phyloP scores from a whole-genome alignment of 805 yeast genomes.

The Ogataea pini region DNA sequence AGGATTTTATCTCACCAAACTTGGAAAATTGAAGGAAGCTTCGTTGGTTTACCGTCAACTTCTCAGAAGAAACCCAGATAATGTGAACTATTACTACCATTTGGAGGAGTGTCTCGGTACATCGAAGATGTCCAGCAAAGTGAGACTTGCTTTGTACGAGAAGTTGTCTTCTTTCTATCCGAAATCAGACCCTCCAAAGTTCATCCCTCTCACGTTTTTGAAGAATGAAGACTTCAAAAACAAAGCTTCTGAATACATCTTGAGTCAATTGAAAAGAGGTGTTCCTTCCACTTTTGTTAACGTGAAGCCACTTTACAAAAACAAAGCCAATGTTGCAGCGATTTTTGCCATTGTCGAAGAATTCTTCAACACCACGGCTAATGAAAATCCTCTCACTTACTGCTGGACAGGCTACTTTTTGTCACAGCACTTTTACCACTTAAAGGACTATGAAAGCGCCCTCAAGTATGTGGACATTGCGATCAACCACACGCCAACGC shows the following conservation, averaged over 20 bases:
- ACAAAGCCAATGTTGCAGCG: constrained; percentile 37
- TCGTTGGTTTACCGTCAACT: constrained; percentile 65
- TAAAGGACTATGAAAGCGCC: constrained; percentile 57
- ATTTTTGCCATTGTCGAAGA: constrained; percentile 57
- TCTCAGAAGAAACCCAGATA: constrained; percentile 84
- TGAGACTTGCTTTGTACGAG: constrained; percentile 61
- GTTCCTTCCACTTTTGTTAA: constrained; percentile 90
- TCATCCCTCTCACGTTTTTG: constrained; percentile 75
- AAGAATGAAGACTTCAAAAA: constrained; percentile 47
- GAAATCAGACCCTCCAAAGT: constrained; percentile 75
- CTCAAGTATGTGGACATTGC: constrained; percentile 59
- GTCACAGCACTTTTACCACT: constrained; percentile 70
- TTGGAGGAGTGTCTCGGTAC: constrained; percentile 68
- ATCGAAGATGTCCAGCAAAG: constrained; percentile 43
- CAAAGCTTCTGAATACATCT: constrained; percentile 55
- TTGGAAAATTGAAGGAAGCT: constrained; percentile 64
- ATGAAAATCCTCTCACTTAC: constrained; percentile 43
- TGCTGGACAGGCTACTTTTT: constrained; percentile 78
- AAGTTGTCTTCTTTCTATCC: constrained; percentile 74
- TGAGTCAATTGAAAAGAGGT: constrained; percentile 67
- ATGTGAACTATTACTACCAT: constrained; percentile 59
- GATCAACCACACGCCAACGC: constrained; percentile 72
- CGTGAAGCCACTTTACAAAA: constrained; percentile 75
- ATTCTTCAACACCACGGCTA: constrained; percentile 38
- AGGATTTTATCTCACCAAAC: constrained; percentile 61